Base-by-base conservation (phyloP, 2,329 filamentous ascomycete species). In the Ceratocystis papillata region DNA sequence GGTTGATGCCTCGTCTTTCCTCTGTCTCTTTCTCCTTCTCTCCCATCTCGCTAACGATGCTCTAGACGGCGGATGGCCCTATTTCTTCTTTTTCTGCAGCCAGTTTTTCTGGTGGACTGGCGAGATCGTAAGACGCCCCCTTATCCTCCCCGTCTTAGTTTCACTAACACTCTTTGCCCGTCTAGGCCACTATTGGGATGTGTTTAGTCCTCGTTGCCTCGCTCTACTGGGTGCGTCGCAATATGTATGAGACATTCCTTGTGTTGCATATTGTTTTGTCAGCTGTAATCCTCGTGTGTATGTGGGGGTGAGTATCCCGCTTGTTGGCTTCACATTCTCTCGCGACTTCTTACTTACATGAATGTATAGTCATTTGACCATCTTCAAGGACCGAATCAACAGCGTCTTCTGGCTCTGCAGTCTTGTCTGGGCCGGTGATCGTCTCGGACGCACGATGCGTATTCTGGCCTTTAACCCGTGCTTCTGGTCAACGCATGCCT, bases 211-310 rank as follows among this genome's bases (percentile, higher is more conserved):
- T 82, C 0, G 73, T 72, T 0, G 76, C 80, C 41, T 84, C 83
- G 0, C 73, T 81, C 0, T 81, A 80, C 68, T 80, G 77, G 71
- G 73, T 84, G 20, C 77, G 82, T 0, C 76, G 79, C 5, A 77
- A 77, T 8, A 76, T 77, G n/a, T 86, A 83, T 68, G 81, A 83
- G 68, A 28, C 75, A 0, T 82, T 82, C 67, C 71, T 82, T 5
- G 68, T 79, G 12, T 57, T 79, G 0, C 80, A 85, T 67, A 82
- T 84, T 5, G 72, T 76, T 2, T 72, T 85, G 17, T 79, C 83
- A 0, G 71, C 83, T 7, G 71, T 81, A 0, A 71, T 81, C 0
- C 70, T 85, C 0, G 71, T 79, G 41, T 77, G 78, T 0, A 79
- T 83, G 76, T 79, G 80, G 46, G 78, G 78, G 78, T 81, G 74